Conservation (phyloP, 345 rosid genomes). For the Hibiscus trionum region DNA sequence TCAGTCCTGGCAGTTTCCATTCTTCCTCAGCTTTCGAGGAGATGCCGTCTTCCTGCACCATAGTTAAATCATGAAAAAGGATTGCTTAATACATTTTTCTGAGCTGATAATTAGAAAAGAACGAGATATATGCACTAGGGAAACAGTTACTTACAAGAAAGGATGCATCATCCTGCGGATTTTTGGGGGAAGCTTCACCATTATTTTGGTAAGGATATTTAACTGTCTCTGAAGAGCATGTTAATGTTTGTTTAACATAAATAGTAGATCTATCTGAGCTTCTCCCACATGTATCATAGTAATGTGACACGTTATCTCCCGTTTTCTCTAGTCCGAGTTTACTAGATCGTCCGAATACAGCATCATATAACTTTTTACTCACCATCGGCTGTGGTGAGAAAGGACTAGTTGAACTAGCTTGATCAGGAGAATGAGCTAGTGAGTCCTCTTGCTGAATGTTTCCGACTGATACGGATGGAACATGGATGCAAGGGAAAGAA, state of each 20-base stretch:
- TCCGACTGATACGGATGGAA: constrained; percentile 33
- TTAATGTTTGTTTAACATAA: constrained; percentile 28
- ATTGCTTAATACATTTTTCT: background rate
- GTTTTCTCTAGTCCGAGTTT: constrained; percentile 21
- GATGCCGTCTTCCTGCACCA: constrained; percentile 31
- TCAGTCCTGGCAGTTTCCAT: constrained; percentile 22
- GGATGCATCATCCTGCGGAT: constrained; percentile 19
- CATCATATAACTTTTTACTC: constrained; percentile 45
- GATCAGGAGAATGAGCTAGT: constrained; percentile 25
- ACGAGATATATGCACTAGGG: background rate
- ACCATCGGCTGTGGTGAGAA: constrained; percentile 46
- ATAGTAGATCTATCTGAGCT: constrained; percentile 29
- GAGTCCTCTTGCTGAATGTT: constrained; percentile 20
- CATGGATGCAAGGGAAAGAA: constrained; percentile 34
- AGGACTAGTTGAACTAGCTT: constrained; percentile 24
- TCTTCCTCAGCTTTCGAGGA: constrained; percentile 24
- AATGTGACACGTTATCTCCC: constrained; percentile 21
- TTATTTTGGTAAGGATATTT: constrained; percentile 21
- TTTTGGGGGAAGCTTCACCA: constrained; percentile 18
- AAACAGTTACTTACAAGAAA: constrained; percentile 24
- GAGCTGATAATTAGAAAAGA: too few relatives aligned
- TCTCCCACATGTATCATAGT: constrained; percentile 12
- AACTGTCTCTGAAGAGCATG: constrained; percentile 26
- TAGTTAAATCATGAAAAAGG: background rate
- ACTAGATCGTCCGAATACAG: constrained; percentile 27